Evolutionary conservation across 768 basidiomycete genomes (phyloP), one percentile per base, ranked within the genome.

Genomic region (Lactifluus volemus): DNA sequence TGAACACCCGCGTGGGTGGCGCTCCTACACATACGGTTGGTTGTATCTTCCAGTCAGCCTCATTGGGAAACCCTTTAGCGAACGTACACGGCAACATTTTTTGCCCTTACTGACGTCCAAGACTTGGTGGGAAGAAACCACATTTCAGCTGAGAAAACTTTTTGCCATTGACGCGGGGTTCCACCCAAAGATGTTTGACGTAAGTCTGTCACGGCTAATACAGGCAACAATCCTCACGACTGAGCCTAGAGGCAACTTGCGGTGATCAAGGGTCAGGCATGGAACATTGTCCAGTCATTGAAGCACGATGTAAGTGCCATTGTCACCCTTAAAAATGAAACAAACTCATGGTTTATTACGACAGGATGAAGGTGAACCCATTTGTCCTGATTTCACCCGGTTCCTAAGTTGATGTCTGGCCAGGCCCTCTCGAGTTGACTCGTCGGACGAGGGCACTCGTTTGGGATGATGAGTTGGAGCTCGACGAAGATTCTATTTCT

Each of bases 241-340:
- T 30, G 36, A 50, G 30, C 59, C 47, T 68, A 89, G 87, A 79
- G 87, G 62, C 93, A 96, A 79, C 73, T 95, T 58, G 86, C 91
- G n/a, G 91, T 96, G 5, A 86, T 96, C 61, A 95, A 95, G 74
- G 92, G 91, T 12, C 92, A 95, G 70, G 92, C 89, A 45, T 92
- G 86, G 82, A 93, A 94, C 67, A 87, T 95, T 41, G 80, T 94
- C 2, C 88, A 93, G 70, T 92, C 89, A 2, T 74, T 93, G 53
- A 85, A 80, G 67, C 91, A 93, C 70, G 70, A 76, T 19, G 89
- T 90, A 69, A 70, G 85, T 77, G 34, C 45, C 32, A 10, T 61
- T 1, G 12, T 15, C 48, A 7, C 34, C 41, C 55, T 57, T 34
- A 5, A 10, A 51, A 55, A 17, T 14, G 12, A 34, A 17, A 47